These are phyloP conservation scores for Mycena polygramma DNA, from an alignment of 768 basidiomycete genomes.

Conservation along the genomic window DNA sequence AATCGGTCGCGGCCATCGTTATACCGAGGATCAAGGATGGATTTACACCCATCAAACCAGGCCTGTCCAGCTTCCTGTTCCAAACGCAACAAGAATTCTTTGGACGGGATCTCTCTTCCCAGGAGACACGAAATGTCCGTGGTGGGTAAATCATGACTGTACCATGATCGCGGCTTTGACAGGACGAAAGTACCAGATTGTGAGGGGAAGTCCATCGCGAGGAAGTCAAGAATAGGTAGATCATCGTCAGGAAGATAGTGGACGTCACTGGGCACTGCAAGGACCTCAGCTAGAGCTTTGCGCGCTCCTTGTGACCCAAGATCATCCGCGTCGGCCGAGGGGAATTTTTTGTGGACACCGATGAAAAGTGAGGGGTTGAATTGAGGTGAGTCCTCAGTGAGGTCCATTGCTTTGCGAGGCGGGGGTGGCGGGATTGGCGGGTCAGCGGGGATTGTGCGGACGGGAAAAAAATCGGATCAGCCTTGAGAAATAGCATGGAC, in stretches of 20 bases:
- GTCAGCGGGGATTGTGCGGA: too few relatives aligned
- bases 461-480: too few relatives aligned
- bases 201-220: not conserved
- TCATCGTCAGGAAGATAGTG: not conserved
- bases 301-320: too few relatives aligned
- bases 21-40: constrained; percentile 4
- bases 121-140: not conserved
- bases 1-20: constrained; percentile 3
- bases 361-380: too few relatives aligned
- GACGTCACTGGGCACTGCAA: too few relatives aligned
- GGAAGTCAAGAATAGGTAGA: not conserved
- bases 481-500: too few relatives aligned
- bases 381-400: too few relatives aligned
- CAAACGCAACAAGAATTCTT: not conserved
- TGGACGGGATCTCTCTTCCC: not conserved
- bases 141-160: constrained; percentile 2
- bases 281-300: too few relatives aligned
- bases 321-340: too few relatives aligned
- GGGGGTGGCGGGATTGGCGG: too few relatives aligned
- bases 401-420: too few relatives aligned
- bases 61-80: not conserved
- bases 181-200: not conserved
- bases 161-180: not conserved
- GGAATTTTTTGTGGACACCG: too few relatives aligned
- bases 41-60: constrained; percentile 13